A percentile compares a stretch with the other conserved stretches of the same genome.
phyloP scores from a whole-genome alignment of 352 stramenopile species.

The Phytopythium montanum region DNA sequence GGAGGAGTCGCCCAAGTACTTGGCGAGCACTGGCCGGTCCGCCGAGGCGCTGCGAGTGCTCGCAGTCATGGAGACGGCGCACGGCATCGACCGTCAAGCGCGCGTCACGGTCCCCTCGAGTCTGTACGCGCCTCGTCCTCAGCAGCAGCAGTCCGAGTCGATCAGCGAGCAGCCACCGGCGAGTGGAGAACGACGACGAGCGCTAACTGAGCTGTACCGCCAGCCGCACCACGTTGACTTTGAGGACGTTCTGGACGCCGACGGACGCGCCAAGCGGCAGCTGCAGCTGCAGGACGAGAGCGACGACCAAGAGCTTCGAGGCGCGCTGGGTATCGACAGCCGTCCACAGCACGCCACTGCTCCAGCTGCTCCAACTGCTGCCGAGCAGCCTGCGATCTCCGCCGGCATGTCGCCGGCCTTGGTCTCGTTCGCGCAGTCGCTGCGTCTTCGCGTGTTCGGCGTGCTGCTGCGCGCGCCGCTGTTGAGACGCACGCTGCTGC shows the following conservation, averaged over 20 bases:
- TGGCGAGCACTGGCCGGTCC: conserved; percentile 52
- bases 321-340: not conserved
- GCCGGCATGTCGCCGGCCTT: conserved; percentile 24
- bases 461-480: conserved; percentile 40
- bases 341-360: not conserved
- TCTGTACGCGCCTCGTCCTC: conserved; percentile 46
- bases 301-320: conserved; percentile 3
- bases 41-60: conserved; percentile 55
- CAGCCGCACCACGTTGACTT: conserved; percentile 7
- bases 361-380: not conserved
- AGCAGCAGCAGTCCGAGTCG: conserved; percentile 17
- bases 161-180: not conserved
- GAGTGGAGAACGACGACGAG: conserved; percentile 8
- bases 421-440: conserved; percentile 33
- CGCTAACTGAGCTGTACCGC: conserved; percentile 15
- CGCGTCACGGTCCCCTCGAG: conserved; percentile 54
- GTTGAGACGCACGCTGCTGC: conserved; percentile 29
- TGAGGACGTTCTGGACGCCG: not conserved
- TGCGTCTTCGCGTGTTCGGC: conserved; percentile 32
- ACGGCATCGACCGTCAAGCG: conserved; percentile 52
- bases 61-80: conserved; percentile 48
- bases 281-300: not conserved
- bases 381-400: too few relatives aligned
- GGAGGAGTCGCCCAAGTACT: conserved; percentile 65
- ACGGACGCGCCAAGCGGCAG: not conserved